phyloP scores from a whole-genome alignment of 2,329 filamentous ascomycete genomes.

The Drechmeria coniospora region DNA sequence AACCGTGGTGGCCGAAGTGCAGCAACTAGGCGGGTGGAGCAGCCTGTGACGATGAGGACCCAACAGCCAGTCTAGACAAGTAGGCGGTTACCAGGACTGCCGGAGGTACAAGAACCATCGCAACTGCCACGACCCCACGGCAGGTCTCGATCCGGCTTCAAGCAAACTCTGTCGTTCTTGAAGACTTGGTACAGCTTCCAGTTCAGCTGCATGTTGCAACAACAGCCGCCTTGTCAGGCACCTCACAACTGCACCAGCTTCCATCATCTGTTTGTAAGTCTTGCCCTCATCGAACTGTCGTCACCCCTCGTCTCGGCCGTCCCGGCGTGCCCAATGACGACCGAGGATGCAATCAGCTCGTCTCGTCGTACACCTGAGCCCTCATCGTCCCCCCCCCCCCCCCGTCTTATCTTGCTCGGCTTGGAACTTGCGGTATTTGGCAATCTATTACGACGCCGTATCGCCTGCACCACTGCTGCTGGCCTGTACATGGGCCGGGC shows the following conservation, averaged over 20 bases:
- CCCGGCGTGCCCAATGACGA: too few relatives aligned
- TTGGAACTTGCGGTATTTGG: background rate
- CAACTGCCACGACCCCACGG: conserved; percentile 2
- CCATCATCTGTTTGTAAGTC: conserved; percentile 1
- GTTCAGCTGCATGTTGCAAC: conserved; percentile 2
- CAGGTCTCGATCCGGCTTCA: background rate
- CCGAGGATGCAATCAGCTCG: background rate
- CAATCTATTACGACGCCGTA: background rate
- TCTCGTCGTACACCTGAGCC: too few relatives aligned
- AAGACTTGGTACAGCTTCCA: background rate
- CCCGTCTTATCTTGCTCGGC: too few relatives aligned
- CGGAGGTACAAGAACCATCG: conserved; percentile 5
- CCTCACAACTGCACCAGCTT: conserved; percentile 1
- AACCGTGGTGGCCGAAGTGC: too few relatives aligned
- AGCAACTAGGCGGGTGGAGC: too few relatives aligned
- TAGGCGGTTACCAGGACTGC: too few relatives aligned
- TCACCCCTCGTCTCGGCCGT: too few relatives aligned
- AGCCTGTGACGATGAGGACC: conserved; percentile 1
- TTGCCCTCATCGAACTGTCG: too few relatives aligned
- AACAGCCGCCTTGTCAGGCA: conserved; percentile 1
- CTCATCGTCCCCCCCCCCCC: too few relatives aligned
- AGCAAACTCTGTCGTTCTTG: background rate
- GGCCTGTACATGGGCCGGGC: too few relatives aligned
- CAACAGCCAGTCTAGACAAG: background rate
- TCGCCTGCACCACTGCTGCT: too few relatives aligned